phyloP scores from a whole-genome alignment of 768 basidiomycete species.

The Auricularia cornea region DNA sequence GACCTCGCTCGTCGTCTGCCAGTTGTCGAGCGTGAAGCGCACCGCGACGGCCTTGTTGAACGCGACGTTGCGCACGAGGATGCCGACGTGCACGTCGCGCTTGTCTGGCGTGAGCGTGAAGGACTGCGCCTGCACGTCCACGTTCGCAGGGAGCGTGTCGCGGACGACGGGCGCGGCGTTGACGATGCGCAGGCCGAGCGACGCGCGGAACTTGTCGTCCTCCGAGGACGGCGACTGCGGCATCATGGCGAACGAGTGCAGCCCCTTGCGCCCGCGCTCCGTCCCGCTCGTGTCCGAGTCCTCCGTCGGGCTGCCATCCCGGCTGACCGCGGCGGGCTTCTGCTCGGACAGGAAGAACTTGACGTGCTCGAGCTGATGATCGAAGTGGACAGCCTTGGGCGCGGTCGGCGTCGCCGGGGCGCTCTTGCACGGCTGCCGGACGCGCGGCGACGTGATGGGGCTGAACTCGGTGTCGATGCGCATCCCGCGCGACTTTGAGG shows the following conservation, averaged over 20 bases:
- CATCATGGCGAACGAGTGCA: background rate
- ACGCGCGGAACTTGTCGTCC: conserved; percentile 1
- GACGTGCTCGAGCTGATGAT: conserved; percentile 84
- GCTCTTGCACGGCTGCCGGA: conserved; percentile 36
- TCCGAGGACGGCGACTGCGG: conserved; percentile 1
- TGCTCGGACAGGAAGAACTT: conserved; percentile 93
- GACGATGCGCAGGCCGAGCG: background rate
- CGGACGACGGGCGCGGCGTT: background rate
- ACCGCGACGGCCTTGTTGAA: conserved; percentile 83
- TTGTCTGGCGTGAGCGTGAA: background rate
- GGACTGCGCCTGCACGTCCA: background rate
- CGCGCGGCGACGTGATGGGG: conserved; percentile 32
- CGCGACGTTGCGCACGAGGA: conserved; percentile 77
- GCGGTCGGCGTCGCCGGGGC: conserved; percentile 71
- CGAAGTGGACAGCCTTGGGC: conserved; percentile 86
- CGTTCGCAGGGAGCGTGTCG: background rate
- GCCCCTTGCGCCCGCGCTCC: conserved; percentile 59
- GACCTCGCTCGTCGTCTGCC: conserved; percentile 96
- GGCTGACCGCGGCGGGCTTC: conserved; percentile 86
- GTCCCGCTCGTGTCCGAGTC: conserved; percentile 59
- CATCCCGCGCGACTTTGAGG: background rate
- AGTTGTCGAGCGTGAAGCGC: conserved; percentile 87
- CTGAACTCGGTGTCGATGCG: conserved; percentile 33
- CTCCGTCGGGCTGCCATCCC: conserved; percentile 81
- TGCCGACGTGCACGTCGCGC: conserved; percentile 18